Evolutionary conservation across 305 asterid species (phyloP), one percentile per base, ranked within the genome.

Genomic region (Solanum hybrid): DNA sequence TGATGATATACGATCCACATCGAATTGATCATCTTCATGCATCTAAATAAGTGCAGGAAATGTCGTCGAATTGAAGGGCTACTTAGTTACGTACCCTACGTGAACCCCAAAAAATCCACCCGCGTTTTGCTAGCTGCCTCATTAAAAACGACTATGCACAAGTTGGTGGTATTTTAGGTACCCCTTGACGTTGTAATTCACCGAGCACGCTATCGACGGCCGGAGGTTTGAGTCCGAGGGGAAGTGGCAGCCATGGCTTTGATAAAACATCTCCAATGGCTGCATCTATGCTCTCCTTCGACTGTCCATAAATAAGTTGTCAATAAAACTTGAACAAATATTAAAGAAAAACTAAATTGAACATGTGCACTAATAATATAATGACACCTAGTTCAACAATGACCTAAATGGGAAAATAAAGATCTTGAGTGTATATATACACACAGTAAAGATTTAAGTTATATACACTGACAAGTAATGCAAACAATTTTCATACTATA

Each of bases 161-260:
- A 51, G 93, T 82, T 14, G 98, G 97, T 51, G 99, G 98, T 88
- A 96, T 90, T 90, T 94, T 96, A 3, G 99, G 90, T 79, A 95
- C 89, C 22, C 98, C 99, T 92, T 95, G 97, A 15, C 93, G 97
- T 71, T 95, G 98, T 73, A 95, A 94, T 90, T 95, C 98, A 89
- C 91, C 95, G 95, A 95, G 40, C 64, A 95, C 97, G 14, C 98
- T 81, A 69, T 95, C 98, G 4, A 88, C 89, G 0, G 98, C 94
- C 12, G 99, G 98, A 15, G 98, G 97, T 90, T 95, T 96, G 91
- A 96, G 94, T 80, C 99, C 98, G 1, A 96, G 94, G 11, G 98
- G 99, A 91, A 96, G 94, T 71, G 98, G 97, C 92, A 91, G 93
- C 99, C 99, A 96, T 87, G 99, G 99, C 92, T 95, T 95, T 15